Evolutionary conservation across 2,329 filamentous ascomycete species (phyloP), one percentile per base, ranked within the genome.

Genomic region (Penicillium sp.): DNA sequence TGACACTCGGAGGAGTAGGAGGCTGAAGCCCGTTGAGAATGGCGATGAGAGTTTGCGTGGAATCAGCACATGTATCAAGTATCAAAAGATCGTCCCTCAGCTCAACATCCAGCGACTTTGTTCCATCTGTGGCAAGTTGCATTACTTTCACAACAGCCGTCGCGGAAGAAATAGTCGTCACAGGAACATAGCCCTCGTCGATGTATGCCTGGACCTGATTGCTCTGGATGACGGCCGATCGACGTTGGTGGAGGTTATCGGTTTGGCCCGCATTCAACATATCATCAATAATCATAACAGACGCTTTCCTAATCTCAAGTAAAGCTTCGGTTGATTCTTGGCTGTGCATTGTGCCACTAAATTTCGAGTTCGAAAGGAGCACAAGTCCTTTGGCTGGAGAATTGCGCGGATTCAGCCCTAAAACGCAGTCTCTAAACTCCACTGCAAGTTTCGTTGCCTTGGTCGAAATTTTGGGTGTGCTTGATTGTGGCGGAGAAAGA

Each of bases 41-140:
- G 2, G 84, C 82, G 50, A 96, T 88, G 14, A 99, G 81, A 0
- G 94, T 99, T 71, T 97, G 92, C 0, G 92, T 97, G 1, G 94
- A 99, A 73, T 99, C 94, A 27, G 94, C 94, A 67, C 95, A 99
- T 1, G 92, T 95, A 73, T 99, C 94, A 6, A 99, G 77, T 31
- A 99, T 87, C 51, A 99, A 80, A 1, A 99, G 81, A 61, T 96
- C 89, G 67, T 96, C 92, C 57, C 85, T 85, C 45, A 97, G 77
- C 60, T 96, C 90, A 1, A 97, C 81, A 62, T 94, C 88, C 14
- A 97, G 74, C 40, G 85, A 83, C 60, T 87, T 88, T 27, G 85
- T 81, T 0, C 81, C 83, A 33, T 86, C 82, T 1, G 78, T 77
- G 2, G 79, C 79, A 40, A 82, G 78, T 9, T 81, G 78, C 22